phyloP scores from a whole-genome alignment of 192 early-diverging fungal species.

The Phycomyces blakesleeanus region DNA sequence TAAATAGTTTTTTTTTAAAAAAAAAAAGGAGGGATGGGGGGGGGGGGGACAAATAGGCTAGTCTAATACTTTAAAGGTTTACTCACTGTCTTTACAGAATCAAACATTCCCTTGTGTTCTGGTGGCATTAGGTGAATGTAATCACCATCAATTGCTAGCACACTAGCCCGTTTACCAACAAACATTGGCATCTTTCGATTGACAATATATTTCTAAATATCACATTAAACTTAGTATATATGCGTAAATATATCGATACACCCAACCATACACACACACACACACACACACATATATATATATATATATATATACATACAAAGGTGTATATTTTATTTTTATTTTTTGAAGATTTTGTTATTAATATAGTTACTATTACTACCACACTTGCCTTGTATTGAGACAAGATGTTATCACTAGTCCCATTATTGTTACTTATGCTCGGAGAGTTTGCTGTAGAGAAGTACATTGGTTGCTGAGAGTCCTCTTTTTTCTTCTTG shows the following conservation, averaged over 20 bases:
- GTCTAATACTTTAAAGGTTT: too few species aligned
- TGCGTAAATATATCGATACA: too few species aligned
- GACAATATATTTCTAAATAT: slow-evolving; percentile 72
- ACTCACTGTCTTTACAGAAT: slow-evolving; percentile 76
- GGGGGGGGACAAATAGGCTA: too few species aligned
- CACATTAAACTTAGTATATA: neutral
- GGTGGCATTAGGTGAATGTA: slow-evolving; percentile 86
- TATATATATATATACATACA: too few species aligned
- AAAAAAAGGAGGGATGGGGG: too few species aligned
- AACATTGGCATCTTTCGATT: slow-evolving; percentile 83
- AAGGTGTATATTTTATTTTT: too few species aligned
- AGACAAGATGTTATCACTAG: slow-evolving; percentile 20
- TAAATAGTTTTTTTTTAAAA: too few species aligned
- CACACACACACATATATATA: too few species aligned
- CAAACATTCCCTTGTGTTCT: slow-evolving; percentile 74
- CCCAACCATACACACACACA: too few species aligned
- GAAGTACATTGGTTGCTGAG: slow-evolving; percentile 27
- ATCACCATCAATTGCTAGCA: slow-evolving; percentile 93
- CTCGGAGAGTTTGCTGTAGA: slow-evolving; percentile 1
- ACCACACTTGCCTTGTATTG: slow-evolving; percentile 27
- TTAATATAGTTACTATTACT: too few species aligned
- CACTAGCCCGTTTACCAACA: slow-evolving; percentile 76
- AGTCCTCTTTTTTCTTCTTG: slow-evolving; percentile 36
- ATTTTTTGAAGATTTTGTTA: too few species aligned
- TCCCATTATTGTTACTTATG: neutral